These are phyloP conservation scores for Porphyra umbilicalis DNA, from an alignment of 31 red algal genomes.

Conservation along the genomic window DNA sequence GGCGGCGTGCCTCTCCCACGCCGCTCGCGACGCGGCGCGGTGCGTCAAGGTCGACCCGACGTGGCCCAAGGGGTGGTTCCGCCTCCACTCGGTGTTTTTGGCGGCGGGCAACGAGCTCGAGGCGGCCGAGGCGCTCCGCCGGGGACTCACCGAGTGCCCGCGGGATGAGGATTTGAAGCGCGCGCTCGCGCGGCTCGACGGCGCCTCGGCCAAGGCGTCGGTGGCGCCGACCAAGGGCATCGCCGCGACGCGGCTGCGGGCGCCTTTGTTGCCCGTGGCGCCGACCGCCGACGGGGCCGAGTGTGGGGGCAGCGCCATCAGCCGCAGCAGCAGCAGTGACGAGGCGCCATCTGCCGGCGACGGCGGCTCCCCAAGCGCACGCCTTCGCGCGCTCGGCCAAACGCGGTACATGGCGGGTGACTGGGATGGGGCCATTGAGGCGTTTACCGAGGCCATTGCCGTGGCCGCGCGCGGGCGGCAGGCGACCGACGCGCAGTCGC, in stretches of 20 bases:
- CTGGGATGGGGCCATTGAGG: not conserved
- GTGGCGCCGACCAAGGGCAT: not conserved
- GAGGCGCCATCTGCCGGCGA: not conserved
- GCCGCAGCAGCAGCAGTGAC: not conserved
- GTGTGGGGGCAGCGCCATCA: not conserved
- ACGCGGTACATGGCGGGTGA: not conserved
- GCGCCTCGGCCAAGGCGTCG: constrained; percentile 6
- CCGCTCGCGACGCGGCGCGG: constrained; percentile 59
- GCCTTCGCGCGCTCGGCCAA: not conserved
- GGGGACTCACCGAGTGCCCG: not conserved
- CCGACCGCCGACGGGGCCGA: not conserved
- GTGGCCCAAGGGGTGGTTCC: constrained; percentile 51
- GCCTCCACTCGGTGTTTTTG: not conserved
- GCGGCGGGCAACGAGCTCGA: not conserved
- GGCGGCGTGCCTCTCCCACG: constrained; percentile 28
- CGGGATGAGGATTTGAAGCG: not conserved
- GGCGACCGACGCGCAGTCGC: not conserved
- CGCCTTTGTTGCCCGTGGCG: no score
- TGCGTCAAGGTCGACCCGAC: constrained; percentile 57
- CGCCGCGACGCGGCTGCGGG: no score
- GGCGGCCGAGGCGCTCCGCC: not conserved
- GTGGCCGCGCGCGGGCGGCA: not conserved
- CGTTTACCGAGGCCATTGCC: not conserved
- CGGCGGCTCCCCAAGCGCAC: not conserved
- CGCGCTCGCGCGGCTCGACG: constrained; percentile 22